Conservation (phyloP, 2,329 filamentous ascomycete species). For the Aschersonia sp. region DNA sequence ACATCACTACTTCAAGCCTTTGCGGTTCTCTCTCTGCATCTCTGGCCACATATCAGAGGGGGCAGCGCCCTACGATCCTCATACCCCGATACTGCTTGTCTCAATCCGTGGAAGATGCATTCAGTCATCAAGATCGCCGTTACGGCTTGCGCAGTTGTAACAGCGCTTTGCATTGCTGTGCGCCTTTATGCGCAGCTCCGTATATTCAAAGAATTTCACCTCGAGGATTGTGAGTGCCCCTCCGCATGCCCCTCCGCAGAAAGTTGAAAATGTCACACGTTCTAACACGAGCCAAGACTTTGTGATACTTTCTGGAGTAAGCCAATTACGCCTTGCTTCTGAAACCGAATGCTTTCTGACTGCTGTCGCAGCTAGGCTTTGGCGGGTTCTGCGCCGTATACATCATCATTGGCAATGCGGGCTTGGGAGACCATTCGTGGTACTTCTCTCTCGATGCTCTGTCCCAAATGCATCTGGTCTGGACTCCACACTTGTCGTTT, state of each 20-base stretch:
- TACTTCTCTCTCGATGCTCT: not conserved
- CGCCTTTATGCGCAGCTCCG: not conserved
- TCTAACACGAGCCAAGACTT: not conserved
- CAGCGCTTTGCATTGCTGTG: not conserved
- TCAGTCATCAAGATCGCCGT: conserved; percentile 15
- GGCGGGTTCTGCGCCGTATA: not conserved
- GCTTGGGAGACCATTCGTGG: not conserved
- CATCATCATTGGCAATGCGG: not conserved
- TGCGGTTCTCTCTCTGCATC: too few species aligned
- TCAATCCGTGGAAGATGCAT: too few species aligned
- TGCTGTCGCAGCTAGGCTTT: not conserved
- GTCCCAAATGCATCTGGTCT: not conserved
- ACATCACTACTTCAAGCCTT: too few species aligned
- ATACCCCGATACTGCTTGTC: too few species aligned
- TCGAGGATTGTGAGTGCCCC: not conserved
- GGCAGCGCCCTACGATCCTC: too few species aligned
- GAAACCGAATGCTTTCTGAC: not conserved
- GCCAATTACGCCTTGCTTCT: not conserved
- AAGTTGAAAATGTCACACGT: not conserved
- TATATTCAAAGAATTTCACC: not conserved
- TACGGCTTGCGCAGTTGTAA: not conserved
- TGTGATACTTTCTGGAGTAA: not conserved
- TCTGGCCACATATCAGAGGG: too few species aligned
- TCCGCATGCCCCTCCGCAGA: not conserved
- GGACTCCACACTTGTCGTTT: not conserved